Base-by-base conservation (phyloP, 192 early-diverging fungal genomes). In the Linnemannia exigua region DNA sequence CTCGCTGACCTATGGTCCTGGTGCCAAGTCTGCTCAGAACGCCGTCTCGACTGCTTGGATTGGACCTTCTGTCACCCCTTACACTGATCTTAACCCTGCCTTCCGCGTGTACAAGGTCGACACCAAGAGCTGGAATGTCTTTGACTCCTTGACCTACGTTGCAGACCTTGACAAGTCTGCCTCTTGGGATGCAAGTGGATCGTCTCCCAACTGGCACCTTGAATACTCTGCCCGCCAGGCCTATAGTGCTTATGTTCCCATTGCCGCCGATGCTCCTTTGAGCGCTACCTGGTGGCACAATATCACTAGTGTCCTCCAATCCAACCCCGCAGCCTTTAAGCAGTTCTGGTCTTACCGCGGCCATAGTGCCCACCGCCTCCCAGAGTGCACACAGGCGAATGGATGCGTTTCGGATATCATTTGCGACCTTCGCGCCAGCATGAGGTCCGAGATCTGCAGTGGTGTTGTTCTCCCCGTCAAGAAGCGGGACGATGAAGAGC, bases 41-140 rank as follows among this genome's bases (percentile, higher is more conserved):
- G 90, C 90, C 16, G 70, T 91, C 46, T 76, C 86, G 16, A 80
- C 83, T 11, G 88, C 89, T 0, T 92, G 88, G 75, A 52, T 92
- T 37, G 88, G 87, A 47, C 90, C 91, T 70, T 88, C 90, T 12
- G 84, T 92, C 52, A 90, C 90, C 1, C 89, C 91, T 22, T 92
- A 80, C 77, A 77, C 70, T 8, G 63, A 87, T 37, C 35, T 92
- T 20, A 92, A 92, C 75, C 91, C 91, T 69, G 90, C 86, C 28
- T 91, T 91, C 79, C 88, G 91, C 74, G 79, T 92, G 8, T 92
- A 91, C 79, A 90, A 87, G 63, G 82, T 92, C 44, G 91, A 92
- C 66, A 81, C 83, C 36, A 73, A 80, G 47, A 89, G 82, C 52
- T 90, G 88, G 77, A 87, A 89, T 41, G 76, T 91, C 9, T 79